Evolutionary conservation across 306 rosid species (phyloP).

Genomic region (Vicia villosa): DNA sequence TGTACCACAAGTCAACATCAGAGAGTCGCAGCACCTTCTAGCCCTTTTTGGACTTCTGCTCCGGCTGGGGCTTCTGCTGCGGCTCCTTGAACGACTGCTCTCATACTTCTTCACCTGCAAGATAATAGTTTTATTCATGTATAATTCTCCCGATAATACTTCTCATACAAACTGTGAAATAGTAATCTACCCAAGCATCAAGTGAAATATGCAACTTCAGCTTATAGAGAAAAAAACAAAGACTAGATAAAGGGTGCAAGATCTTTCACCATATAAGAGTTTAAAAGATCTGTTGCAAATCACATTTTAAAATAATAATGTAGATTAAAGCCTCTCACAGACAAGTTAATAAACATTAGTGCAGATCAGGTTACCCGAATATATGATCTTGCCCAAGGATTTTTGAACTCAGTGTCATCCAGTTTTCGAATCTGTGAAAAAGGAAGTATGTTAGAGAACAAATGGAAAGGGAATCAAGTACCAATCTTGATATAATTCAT

Average conservation of each 20-base stretch:
- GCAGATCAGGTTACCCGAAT: conserved; percentile 66
- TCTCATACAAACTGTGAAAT: conserved; percentile 7
- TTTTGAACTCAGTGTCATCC: conserved; percentile 93
- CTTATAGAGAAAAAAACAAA: background rate
- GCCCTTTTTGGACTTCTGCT: conserved; percentile 67
- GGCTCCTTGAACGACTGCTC: conserved; percentile 80
- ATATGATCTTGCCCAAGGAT: conserved; percentile 95
- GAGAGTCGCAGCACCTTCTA: conserved; percentile 55
- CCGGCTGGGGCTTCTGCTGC: conserved; percentile 80
- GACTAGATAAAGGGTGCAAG: background rate
- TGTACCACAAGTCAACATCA: background rate
- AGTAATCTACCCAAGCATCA: background rate
- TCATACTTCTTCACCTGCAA: conserved; percentile 81
- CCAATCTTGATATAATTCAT: background rate
- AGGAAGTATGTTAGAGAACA: conserved; percentile 15
- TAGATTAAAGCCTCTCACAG: background rate
- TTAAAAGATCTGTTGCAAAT: background rate
- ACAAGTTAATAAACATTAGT: background rate
- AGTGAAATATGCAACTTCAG: background rate
- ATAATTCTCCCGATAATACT: conserved; percentile 2
- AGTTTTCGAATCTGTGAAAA: conserved; percentile 74
- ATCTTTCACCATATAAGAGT: background rate
- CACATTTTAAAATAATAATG: background rate
- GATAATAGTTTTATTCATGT: conserved; percentile 5
- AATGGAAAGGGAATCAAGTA: background rate